Base-by-base conservation (phyloP, 805 yeast species). In the Candida ulmi region DNA sequence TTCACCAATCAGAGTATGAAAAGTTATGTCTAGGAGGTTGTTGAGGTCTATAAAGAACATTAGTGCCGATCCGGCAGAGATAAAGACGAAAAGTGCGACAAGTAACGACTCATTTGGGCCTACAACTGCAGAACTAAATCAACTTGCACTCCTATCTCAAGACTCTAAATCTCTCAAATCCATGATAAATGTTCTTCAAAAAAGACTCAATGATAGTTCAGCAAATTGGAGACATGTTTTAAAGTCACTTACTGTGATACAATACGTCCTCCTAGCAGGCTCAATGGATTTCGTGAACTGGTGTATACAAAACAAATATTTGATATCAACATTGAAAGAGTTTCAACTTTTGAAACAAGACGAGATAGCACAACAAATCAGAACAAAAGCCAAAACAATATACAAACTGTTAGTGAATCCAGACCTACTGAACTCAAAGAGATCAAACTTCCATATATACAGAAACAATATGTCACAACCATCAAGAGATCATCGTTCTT, bases 31-130 rank as follows among this genome's bases (percentile, higher is more conserved):
- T 13, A 45, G 54, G 27, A 38, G 58, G 36, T 41, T 61, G 40
- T 52, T 56, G 52, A 45, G 68, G 55, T 41, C 55, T 47, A 48
- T 62, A 54, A 40, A 53, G 52, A 46, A 62, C 56, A 18, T 61
- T n/a, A 50, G 46, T 7, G 43, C 55, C 8, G 29, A 54, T 1
- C 46, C 62, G 3, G 52, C 53, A 16, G 72, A 65, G 41, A 41
- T 60, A 6, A 67, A 54, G 41, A 63, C 68, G 13, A 64, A 57
- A 43, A 59, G 63, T 17, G 77, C 80, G 8, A 77, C 82, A 18
- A 72, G 69, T 46, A 67, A 66, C 41, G 80, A 76, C 42, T 63
- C 69, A 2, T 61, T 68, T 48, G 80, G 83, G 1, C 82, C 82
- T 1, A 72, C 74, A 8, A 73, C 77, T n/a, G 61, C 70, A 6